These are phyloP conservation scores for Chrysoporthe deuterocubensis DNA, from an alignment of 2,329 filamentous ascomycete genomes.

Conservation along the genomic window DNA sequence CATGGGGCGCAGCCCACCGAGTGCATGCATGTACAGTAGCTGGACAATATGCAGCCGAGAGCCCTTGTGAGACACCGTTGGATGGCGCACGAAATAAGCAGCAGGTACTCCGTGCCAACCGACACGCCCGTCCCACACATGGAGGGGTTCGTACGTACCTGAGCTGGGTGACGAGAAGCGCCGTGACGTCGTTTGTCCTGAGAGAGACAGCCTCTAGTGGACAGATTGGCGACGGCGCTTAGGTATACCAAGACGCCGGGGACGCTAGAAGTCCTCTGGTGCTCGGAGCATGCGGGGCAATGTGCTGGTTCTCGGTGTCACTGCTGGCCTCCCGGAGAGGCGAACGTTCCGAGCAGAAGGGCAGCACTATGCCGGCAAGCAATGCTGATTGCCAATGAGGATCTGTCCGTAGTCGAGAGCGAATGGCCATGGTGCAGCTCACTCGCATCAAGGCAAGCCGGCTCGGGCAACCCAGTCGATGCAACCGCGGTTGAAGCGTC, in stretches of 20 bases:
- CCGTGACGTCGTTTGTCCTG: slow-evolving; percentile 23
- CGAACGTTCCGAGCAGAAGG: not conserved
- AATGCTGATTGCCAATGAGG: not conserved
- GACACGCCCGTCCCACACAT: slow-evolving; percentile 5
- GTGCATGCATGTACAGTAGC: slow-evolving; percentile 21
- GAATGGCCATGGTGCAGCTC: slow-evolving; percentile 2
- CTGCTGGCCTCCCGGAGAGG: slow-evolving; percentile 9
- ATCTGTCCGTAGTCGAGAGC: not conserved
- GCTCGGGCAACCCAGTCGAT: slow-evolving; percentile 3
- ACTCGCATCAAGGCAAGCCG: slow-evolving; percentile 6
- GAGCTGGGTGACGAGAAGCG: slow-evolving; percentile 12
- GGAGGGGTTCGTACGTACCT: slow-evolving; percentile 14
- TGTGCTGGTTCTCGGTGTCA: slow-evolving; percentile 5
- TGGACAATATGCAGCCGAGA: slow-evolving; percentile 16
- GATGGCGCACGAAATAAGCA: slow-evolving; percentile 9
- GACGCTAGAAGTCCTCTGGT: slow-evolving; percentile 7
- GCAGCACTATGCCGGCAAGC: not conserved
- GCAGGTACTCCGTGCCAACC: slow-evolving; percentile 17
- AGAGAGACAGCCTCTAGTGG: slow-evolving; percentile 14
- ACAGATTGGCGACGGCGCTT: slow-evolving; percentile 26
- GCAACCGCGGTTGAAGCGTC: slow-evolving; percentile 22
- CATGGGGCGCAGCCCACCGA: slow-evolving; percentile 24
- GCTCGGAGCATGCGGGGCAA: slow-evolving; percentile 4
- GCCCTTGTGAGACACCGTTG: slow-evolving; percentile 1
- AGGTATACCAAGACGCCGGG: slow-evolving; percentile 15